phyloP scores from a whole-genome alignment of 192 early-diverging fungal genomes.

The Coemansia sp. region DNA sequence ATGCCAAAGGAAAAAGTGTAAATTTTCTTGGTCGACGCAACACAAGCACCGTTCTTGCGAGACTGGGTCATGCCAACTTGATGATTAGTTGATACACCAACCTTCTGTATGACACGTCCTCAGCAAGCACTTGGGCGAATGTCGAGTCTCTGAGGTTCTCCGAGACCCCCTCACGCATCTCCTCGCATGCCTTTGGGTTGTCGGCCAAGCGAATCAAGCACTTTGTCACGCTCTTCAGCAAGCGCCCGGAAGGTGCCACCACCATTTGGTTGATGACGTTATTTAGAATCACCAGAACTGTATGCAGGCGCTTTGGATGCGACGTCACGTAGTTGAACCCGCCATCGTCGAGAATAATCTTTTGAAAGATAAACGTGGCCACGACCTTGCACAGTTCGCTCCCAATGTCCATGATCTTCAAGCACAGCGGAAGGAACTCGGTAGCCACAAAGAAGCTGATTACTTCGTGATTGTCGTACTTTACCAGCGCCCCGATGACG shows the following conservation, averaged over 20 bases:
- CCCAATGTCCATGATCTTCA: conserved; percentile 99
- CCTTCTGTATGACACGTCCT: conserved; percentile 89
- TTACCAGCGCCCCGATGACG: conserved; percentile 96
- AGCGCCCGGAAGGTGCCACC: conserved; percentile 78
- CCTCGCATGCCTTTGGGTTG: conserved; percentile 89
- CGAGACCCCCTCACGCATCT: conserved; percentile 88
- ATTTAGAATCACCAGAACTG: conserved; percentile 91
- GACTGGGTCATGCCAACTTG: conserved; percentile 35
- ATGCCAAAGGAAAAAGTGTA: conserved; percentile 4
- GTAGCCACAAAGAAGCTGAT: conserved; percentile 94
- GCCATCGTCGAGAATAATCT: conserved; percentile 92
- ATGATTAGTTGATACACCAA: conserved; percentile 69
- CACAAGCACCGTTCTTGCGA: not conserved
- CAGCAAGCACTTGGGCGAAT: conserved; percentile 82
- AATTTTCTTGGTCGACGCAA: not conserved
- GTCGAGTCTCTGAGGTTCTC: conserved; percentile 88
- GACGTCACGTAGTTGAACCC: conserved; percentile 68
- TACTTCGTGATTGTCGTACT: conserved; percentile 97
- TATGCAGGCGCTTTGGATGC: conserved; percentile 79
- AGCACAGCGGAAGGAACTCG: conserved; percentile 96
- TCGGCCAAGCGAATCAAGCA: conserved; percentile 93
- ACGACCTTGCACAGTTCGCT: conserved; percentile 97
- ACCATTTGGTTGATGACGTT: conserved; percentile 94
- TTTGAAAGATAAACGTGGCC: conserved; percentile 99
- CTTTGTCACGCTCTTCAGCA: conserved; percentile 93